phyloP scores from a whole-genome alignment of 441 rosid species.

The Bruguiera hainesii region DNA sequence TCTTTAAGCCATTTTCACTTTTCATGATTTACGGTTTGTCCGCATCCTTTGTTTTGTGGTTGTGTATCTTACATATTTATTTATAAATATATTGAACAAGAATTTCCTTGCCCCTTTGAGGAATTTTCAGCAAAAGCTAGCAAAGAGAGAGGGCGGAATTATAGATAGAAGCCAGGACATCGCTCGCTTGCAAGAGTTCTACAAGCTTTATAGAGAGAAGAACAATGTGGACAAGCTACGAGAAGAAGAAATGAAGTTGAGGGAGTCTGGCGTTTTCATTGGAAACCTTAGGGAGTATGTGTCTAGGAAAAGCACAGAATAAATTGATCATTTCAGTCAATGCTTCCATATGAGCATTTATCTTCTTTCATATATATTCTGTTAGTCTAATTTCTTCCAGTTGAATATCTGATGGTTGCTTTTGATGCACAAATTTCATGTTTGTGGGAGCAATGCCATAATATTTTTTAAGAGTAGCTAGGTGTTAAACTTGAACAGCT shows the following conservation, averaged over 20 bases:
- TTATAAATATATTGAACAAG: neutral
- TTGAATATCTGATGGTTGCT: too few species aligned
- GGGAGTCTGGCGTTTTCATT: constrained; percentile 69
- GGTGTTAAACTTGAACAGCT: too few species aligned
- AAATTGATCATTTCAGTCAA: neutral
- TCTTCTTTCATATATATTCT: constrained; percentile 1
- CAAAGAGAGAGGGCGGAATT: constrained; percentile 77
- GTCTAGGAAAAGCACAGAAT: constrained; percentile 1
- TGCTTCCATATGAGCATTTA: neutral
- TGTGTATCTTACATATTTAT: neutral
- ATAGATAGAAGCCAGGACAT: constrained; percentile 91
- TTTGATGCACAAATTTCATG: too few species aligned
- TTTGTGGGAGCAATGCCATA: too few species aligned
- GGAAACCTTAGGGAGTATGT: constrained; percentile 83
- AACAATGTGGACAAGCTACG: constrained; percentile 71
- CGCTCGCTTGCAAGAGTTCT: constrained; percentile 76
- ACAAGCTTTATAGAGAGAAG: constrained; percentile 71
- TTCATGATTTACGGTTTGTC: neutral
- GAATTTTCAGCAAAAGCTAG: constrained; percentile 83
- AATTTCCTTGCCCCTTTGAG: constrained; percentile 17
- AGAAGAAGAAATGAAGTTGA: constrained; percentile 76
- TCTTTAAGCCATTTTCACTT: neutral
- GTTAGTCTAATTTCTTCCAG: neutral
- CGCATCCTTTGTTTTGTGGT: neutral
- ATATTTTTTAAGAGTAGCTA: too few species aligned